Evolutionary conservation across 2,329 filamentous ascomycete species (phyloP).

Genomic region (Dactylellina drechsleri): DNA sequence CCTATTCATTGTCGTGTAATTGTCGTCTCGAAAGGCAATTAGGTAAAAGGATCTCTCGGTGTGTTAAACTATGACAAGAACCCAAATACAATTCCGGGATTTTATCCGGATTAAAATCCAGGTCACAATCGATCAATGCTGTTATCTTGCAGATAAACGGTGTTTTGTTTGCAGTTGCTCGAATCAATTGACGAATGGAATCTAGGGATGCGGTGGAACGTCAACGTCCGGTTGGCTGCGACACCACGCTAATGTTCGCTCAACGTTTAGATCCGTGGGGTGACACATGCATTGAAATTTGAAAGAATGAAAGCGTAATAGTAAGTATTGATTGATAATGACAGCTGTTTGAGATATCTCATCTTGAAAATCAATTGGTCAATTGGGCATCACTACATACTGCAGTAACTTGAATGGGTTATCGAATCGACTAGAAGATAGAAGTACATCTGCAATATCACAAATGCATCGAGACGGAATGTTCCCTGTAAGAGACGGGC

Average conservation of each 20-base stretch:
- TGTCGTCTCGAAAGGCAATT: conserved; percentile 21
- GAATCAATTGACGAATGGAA: conserved; percentile 28
- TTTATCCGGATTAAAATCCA: conserved; percentile 24
- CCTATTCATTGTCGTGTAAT: conserved; percentile 36
- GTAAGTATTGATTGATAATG: conserved; percentile 24
- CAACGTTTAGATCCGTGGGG: conserved; percentile 24
- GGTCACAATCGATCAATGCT: conserved; percentile 5
- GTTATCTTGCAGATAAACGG: conserved; percentile 32
- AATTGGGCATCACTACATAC: background rate
- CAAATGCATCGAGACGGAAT: conserved; percentile 14
- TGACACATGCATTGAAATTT: conserved; percentile 8
- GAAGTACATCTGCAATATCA: conserved; percentile 12
- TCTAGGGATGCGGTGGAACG: conserved; percentile 27
- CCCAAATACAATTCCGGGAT: conserved; percentile 14
- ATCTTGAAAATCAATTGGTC: conserved; percentile 1
- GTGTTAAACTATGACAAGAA: background rate
- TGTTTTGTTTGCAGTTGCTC: background rate
- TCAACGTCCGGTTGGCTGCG: conserved; percentile 16
- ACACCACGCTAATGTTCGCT: conserved; percentile 19
- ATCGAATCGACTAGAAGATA: conserved; percentile 11
- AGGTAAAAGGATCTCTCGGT: conserved; percentile 14
- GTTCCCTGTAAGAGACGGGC: background rate
- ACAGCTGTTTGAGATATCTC: conserved; percentile 9
- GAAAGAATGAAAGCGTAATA: background rate
- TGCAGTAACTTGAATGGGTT: background rate